These are phyloP conservation scores for Chloris gayana DNA, from an alignment of 176 grass and related monocot genomes.

Conservation along the genomic window DNA sequence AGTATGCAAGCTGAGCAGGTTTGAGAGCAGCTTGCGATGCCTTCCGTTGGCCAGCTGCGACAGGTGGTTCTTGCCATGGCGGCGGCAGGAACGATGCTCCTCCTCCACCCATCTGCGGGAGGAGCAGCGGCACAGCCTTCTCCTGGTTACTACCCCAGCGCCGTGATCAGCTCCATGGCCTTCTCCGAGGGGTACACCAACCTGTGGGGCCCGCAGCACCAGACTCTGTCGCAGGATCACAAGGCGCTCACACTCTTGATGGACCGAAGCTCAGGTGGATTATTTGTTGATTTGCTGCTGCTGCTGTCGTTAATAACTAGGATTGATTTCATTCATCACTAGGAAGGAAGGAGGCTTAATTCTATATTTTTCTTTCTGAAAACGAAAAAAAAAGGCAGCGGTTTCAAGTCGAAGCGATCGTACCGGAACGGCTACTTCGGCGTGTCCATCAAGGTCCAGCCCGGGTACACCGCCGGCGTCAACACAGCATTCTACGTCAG, in stretches of 20 bases:
- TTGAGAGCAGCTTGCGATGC: too few relatives aligned
- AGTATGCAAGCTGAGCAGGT: too few relatives aligned
- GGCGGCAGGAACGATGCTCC: background rate
- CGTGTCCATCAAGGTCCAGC: conserved; percentile 75
- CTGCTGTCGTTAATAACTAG: too few relatives aligned
- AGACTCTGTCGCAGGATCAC: conserved; percentile 62
- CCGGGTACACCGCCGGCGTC: conserved; percentile 89
- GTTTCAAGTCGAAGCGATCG: conserved; percentile 71
- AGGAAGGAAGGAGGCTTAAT: too few relatives aligned
- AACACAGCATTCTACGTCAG: conserved; percentile 81
- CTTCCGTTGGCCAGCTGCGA: too few relatives aligned
- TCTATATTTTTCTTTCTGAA: too few relatives aligned
- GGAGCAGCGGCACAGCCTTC: conserved; percentile 60
- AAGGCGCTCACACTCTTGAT: conserved; percentile 61
- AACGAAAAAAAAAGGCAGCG: too few relatives aligned
- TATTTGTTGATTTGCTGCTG: too few relatives aligned
- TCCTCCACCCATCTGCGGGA: background rate
- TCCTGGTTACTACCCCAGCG: conserved; percentile 75
- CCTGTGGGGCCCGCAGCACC: conserved; percentile 86
- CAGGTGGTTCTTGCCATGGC: background rate
- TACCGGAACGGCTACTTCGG: conserved; percentile 89
- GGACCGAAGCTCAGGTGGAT: conserved; percentile 69
- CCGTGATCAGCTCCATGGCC: conserved; percentile 39
- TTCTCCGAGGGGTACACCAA: conserved; percentile 62
- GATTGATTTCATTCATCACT: too few relatives aligned